phyloP scores from a whole-genome alignment of 2,329 filamentous ascomycete species.

The Talaromyces sp. region DNA sequence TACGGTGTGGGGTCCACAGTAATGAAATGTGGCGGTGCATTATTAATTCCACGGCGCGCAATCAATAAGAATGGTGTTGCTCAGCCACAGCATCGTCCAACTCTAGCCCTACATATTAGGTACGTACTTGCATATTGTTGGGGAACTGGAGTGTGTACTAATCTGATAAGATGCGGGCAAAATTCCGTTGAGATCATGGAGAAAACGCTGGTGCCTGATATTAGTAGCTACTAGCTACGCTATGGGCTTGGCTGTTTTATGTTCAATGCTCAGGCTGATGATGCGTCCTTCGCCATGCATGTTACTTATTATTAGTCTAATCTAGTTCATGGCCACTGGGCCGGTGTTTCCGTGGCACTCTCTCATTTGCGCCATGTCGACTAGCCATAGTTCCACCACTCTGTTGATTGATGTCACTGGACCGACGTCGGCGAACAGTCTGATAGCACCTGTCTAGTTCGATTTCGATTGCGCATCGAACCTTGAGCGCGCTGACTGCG shows the following conservation, averaged over 20 bases:
- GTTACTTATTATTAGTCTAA: neutral
- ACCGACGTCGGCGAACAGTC: conserved; percentile 53
- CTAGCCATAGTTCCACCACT: conserved; percentile 5
- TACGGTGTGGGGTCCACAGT: neutral
- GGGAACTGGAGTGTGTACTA: neutral
- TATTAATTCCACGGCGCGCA: neutral
- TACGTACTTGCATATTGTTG: too few species aligned
- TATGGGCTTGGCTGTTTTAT: neutral
- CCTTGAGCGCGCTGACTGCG: conserved; percentile 71
- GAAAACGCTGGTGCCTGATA: neutral
- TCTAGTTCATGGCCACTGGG: conserved; percentile 4
- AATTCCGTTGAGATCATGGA: neutral
- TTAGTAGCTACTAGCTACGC: neutral
- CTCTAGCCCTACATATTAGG: neutral
- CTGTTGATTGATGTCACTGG: conserved; percentile 19
- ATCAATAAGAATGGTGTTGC: neutral
- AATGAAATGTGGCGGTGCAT: conserved; percentile 5
- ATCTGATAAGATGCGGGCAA: neutral
- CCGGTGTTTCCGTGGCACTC: conserved; percentile 18
- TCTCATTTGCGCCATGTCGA: conserved; percentile 24
- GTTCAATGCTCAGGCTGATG: neutral
- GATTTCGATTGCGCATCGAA: conserved; percentile 78
- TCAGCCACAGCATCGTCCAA: neutral
- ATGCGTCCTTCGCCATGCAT: neutral
- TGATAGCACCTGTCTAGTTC: conserved; percentile 84